phyloP scores from a whole-genome alignment of 495 filamentous ascomycete species.

The Stereocaulon alpinum region DNA sequence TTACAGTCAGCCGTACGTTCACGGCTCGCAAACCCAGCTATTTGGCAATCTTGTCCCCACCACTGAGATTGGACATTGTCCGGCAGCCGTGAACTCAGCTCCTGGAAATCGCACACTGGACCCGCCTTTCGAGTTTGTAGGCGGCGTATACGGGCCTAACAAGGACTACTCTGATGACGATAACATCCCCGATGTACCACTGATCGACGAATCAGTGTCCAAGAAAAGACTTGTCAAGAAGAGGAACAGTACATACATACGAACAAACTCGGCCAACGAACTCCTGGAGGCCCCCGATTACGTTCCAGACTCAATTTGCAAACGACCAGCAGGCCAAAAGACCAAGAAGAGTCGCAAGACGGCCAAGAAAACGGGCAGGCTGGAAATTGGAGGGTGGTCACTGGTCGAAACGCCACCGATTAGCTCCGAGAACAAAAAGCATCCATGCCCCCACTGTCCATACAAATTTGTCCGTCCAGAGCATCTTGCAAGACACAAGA shows the following conservation, averaged over 20 bases:
- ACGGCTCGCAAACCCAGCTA: not conserved
- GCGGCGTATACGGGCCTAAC: not conserved
- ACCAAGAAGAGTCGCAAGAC: not conserved
- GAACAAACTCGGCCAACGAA: no score
- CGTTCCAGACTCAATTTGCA: not conserved
- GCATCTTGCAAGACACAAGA: slow-evolving; percentile 10
- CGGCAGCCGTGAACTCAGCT: not conserved
- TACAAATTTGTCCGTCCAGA: slow-evolving; percentile 3
- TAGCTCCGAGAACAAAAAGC: not conserved
- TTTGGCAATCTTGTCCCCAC: not conserved
- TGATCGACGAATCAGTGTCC: not conserved
- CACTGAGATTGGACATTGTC: not conserved
- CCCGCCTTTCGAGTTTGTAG: not conserved
- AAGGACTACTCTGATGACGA: not conserved
- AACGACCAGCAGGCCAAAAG: not conserved
- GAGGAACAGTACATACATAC: no score
- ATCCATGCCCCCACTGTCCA: not conserved
- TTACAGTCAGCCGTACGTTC: not conserved
- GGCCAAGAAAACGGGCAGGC: not conserved
- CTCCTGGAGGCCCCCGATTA: not conserved
- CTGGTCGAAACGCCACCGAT: not conserved
- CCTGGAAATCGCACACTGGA: not conserved
- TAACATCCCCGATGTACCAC: not conserved
- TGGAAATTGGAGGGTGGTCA: no score
- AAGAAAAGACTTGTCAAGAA: not conserved